Conservation (phyloP, 2,329 filamentous ascomycete species). For the Fragosphaeria purpurea region DNA sequence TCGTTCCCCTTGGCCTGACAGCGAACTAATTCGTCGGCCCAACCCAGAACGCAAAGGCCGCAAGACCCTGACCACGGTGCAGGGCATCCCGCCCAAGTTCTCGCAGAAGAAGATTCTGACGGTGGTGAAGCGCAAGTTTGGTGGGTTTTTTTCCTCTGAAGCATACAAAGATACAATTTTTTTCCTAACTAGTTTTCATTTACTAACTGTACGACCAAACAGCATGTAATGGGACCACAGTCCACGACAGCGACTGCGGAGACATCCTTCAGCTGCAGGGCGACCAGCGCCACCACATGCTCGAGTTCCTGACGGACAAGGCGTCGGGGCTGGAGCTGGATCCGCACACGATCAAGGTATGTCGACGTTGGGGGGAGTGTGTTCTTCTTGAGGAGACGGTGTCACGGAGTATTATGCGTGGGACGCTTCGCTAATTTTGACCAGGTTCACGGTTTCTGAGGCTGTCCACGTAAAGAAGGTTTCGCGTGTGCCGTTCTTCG, state of each 20-base stretch:
- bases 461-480: no score
- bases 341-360: conserved; percentile 91
- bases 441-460: no score
- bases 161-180: no score
- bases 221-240: conserved; percentile 83
- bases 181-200: no score
- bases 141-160: conserved; percentile 45
- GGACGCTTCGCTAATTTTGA: no score
- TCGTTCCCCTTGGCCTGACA: neutral
- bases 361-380: conserved; percentile 44
- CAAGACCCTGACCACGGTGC: conserved; percentile 98
- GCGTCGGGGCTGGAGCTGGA: conserved; percentile 89
- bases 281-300: conserved; percentile 97
- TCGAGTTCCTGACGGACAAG: conserved; percentile 93
- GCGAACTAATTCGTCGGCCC: neutral
- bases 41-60: conserved; percentile 97
- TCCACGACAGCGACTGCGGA: conserved; percentile 91
- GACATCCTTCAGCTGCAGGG: conserved; percentile 86
- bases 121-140: conserved; percentile 99
- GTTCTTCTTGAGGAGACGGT: no score
- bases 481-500: no score
- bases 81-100: conserved; percentile 97
- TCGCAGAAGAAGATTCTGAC: conserved; percentile 99
- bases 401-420: no score
- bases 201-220: neutral